phyloP scores from a whole-genome alignment of 306 rosid species.

The Styphnolobium japonicum region DNA sequence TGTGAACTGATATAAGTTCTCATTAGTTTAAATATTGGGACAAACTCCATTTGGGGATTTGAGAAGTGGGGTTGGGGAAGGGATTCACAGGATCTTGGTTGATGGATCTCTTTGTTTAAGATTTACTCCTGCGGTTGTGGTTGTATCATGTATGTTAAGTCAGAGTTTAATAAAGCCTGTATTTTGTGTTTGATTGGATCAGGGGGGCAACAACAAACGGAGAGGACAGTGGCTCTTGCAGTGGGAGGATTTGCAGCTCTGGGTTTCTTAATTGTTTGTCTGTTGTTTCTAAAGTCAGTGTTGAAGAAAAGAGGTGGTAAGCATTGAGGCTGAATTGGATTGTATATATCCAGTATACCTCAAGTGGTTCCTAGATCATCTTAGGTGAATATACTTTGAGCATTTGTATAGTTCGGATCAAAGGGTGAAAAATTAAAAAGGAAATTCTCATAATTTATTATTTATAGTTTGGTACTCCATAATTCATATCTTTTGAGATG shows the following conservation, averaged over 20 bases:
- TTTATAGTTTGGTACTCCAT: background rate
- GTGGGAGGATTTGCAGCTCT: slow-evolving; percentile 72
- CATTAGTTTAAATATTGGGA: background rate
- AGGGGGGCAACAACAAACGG: slow-evolving; percentile 38
- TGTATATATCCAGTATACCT: background rate
- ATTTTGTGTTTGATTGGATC: slow-evolving; percentile 14
- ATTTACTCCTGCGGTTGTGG: background rate
- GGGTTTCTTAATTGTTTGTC: slow-evolving; percentile 52
- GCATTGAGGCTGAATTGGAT: slow-evolving; percentile 19
- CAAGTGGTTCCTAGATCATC: background rate
- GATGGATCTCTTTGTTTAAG: too few relatives aligned
- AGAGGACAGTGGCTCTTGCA: slow-evolving; percentile 60
- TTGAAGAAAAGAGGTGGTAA: slow-evolving; percentile 43
- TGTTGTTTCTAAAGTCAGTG: slow-evolving; percentile 40
- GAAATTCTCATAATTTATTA: background rate
- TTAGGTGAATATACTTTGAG: background rate
- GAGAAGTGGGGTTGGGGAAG: background rate
- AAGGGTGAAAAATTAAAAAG: background rate
- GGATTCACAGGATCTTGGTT: background rate
- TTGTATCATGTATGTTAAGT: background rate
- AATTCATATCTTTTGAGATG: background rate
- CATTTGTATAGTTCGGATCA: background rate
- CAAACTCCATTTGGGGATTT: background rate
- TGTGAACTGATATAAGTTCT: background rate
- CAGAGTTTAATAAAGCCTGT: background rate